Base-by-base conservation (phyloP, 305 asterid genomes). In the Rubia peregrina region DNA sequence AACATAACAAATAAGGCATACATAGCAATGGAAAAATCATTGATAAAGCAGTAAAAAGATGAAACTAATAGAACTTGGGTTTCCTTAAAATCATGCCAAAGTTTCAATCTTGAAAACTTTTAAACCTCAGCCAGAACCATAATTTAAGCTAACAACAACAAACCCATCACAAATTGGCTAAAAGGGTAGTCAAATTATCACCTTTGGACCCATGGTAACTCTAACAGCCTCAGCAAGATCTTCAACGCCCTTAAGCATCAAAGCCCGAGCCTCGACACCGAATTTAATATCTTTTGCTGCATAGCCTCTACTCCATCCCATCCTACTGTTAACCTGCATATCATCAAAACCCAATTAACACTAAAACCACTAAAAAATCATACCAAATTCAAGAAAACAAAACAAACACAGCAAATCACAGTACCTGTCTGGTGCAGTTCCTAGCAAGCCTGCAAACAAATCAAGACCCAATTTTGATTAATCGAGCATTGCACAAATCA, bases 191-290 rank as follows among this genome's bases (percentile, higher is more conserved):
- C 67, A 71, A 69, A 14, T 62, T 40, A 61, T 14, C 51, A 83
- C 88, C 84, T 84, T 84, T 10, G 88, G 88, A 63, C 88, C 88
- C 88, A 84, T 84, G n/a, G 88, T 84, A 26, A 84, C 86, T 81
- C 74, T 77, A 69, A 84, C 88, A 16, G 88, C 88, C 66, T 84
- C 88, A 41, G 88, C 83, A 67, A 84, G 88, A 43, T 81, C 85
- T 73, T 84, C 88, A 48, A 84, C 88, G 4, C 88, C 88, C 74
- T 80, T 79, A 16, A 84, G 80, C 86, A 84, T 84, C 65, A 77
- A 48, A 38, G 86, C 83, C 53, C 88, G 80, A 46, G 86, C 88
- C n/a, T 84, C 88, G 12, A 81, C 84, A 44, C 88, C 88, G 74
- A 84, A 84, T 74, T 69, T 84, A 63, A 84, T 78, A 30, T 84